A percentile compares a stretch with the other conserved stretches of the same genome.
phyloP scores from a whole-genome alignment of 2,329 filamentous ascomycete species.

The Talaromyces marneffei region DNA sequence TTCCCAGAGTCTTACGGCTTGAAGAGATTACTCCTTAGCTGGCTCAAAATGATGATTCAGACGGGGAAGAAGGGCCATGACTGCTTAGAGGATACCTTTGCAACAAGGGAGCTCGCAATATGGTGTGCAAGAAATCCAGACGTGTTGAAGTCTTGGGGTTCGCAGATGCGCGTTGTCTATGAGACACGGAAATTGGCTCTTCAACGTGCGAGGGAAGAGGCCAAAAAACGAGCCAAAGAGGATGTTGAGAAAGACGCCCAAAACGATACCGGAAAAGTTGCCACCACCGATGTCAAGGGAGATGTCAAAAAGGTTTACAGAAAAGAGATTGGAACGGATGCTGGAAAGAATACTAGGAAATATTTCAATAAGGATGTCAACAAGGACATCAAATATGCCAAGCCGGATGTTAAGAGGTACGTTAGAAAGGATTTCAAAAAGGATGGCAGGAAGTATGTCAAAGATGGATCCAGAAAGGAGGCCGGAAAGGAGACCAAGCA shows the following conservation, averaged over 20 bases:
- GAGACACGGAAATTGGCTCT: neutral
- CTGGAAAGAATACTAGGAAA: too few relatives aligned
- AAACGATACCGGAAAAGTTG: neutral
- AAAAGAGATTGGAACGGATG: neutral
- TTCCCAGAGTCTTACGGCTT: slow-evolving; percentile 4
- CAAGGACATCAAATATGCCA: neutral
- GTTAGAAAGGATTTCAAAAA: neutral
- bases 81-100: slow-evolving; percentile 47
- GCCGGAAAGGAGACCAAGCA: neutral
- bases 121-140: slow-evolving; percentile 41
- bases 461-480: neutral
- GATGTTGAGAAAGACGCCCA: neutral
- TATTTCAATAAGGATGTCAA: neutral
- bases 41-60: slow-evolving; percentile 36
- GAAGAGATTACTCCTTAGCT: slow-evolving; percentile 20
- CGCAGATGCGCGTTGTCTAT: neutral
- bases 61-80: slow-evolving; percentile 38
- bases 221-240: neutral
- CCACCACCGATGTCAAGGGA: neutral
- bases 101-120: slow-evolving; percentile 45
- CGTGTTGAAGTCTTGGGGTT: slow-evolving; percentile 32
- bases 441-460: neutral
- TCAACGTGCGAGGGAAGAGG: neutral
- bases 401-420: neutral
- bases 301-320: neutral